Evolutionary conservation across 495 filamentous ascomycete species (phyloP).

Genomic region (Schizothecium vesticola): DNA sequence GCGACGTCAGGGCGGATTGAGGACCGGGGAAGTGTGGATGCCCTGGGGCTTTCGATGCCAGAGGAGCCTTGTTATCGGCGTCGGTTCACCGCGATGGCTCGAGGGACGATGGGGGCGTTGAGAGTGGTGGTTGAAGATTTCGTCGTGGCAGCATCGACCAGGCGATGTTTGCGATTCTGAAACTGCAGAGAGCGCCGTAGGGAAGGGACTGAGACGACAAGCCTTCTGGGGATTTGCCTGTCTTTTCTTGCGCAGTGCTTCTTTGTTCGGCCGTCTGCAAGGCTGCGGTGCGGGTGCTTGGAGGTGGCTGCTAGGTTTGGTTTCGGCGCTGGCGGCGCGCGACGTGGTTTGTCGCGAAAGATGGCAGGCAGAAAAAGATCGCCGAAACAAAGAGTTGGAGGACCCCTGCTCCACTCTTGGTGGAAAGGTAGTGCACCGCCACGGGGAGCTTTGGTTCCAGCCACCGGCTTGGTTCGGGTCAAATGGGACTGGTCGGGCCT

Average conservation of each 20-base stretch:
- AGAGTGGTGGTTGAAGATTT: neutral
- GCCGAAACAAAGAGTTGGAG: neutral
- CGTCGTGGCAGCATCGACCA: neutral
- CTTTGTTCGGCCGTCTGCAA: neutral
- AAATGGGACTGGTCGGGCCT: neutral
- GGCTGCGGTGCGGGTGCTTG: neutral
- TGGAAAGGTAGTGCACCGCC: neutral
- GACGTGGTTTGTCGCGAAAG: constrained; percentile 6
- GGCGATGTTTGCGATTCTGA: neutral
- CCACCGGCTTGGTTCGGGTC: neutral
- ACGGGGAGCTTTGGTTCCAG: neutral
- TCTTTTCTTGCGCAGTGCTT: neutral
- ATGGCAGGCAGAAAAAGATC: neutral
- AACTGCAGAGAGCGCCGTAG: neutral
- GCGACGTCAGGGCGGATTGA: constrained; percentile 11
- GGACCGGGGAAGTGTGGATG: neutral
- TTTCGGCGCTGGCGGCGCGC: neutral
- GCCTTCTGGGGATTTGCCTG: neutral
- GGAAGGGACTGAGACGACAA: neutral
- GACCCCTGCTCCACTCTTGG: neutral
- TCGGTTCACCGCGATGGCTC: neutral
- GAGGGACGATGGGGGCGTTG: neutral
- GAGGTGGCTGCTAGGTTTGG: neutral
- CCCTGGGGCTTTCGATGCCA: neutral
- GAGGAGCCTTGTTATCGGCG: neutral